Percentiles rank a stretch among this genome's conserved stretches.
These are phyloP conservation scores for Bassia scoparia DNA, from an alignment of 148 eudicot genomes.

Conservation along the genomic window DNA sequence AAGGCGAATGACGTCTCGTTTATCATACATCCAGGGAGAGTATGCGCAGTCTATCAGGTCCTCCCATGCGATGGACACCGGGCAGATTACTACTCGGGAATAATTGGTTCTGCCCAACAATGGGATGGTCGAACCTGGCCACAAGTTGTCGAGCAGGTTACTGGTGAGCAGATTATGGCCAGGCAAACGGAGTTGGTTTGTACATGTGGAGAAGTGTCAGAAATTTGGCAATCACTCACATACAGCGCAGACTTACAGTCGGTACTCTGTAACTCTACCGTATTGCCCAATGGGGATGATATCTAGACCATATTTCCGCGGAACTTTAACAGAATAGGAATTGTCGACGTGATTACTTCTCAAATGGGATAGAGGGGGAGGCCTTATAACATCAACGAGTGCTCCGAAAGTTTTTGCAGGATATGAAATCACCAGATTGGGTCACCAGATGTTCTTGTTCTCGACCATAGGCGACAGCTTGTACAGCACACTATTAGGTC, in stretches of 20 bases:
- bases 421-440: too few species aligned
- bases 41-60: too few species aligned
- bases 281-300: background rate
- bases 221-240: background rate
- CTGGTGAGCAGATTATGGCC: background rate
- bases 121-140: background rate
- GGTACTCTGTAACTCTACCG: background rate
- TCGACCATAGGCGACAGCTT: background rate
- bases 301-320: too few species aligned
- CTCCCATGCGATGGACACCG: too few species aligned
- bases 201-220: background rate
- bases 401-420: too few species aligned
- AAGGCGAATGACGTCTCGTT: too few species aligned
- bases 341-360: conserved; percentile 4
- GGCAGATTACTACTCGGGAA: too few species aligned
- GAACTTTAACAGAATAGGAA: too few species aligned
- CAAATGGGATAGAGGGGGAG: too few species aligned
- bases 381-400: too few species aligned
- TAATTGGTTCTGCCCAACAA: too few species aligned
- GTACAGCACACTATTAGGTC: background rate
- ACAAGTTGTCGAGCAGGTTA: background rate
- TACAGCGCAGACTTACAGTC: background rate
- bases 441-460: background rate
- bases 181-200: background rate
- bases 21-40: too few species aligned